Evolutionary conservation across 257 asterid species (phyloP).

Genomic region (Vinca minor): DNA sequence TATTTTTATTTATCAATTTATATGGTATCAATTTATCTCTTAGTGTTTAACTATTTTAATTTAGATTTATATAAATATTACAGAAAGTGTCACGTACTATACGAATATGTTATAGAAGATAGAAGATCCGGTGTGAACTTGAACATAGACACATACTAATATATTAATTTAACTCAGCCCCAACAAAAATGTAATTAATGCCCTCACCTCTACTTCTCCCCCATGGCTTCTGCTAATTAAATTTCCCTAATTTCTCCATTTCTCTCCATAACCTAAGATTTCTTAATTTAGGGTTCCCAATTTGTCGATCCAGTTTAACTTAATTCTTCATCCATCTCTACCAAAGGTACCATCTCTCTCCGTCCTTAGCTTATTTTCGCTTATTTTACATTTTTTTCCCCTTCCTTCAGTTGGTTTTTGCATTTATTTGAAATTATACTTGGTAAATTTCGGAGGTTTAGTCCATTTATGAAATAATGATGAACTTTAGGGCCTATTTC

Average conservation of each 20-base stretch:
- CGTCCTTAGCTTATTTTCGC: not conserved
- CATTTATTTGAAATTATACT: not conserved
- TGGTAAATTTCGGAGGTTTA: not conserved
- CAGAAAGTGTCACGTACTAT: no score
- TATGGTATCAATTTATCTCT: no score
- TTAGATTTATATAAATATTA: no score
- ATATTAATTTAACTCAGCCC: no score
- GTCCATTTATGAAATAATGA: not conserved
- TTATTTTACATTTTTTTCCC: not conserved
- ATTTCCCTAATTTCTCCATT: slow-evolving; percentile 9
- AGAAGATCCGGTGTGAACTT: no score
- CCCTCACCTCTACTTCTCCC: not conserved
- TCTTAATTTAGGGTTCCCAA: slow-evolving; percentile 2
- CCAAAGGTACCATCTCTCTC: not conserved
- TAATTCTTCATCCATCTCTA: not conserved
- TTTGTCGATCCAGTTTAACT: no score
- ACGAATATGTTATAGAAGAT: no score
- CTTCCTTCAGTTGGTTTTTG: not conserved
- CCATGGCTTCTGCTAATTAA: not conserved
- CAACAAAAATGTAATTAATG: no score
- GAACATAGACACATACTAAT: no score
- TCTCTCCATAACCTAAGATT: not conserved
- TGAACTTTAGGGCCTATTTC: not conserved
- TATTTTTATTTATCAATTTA: no score
- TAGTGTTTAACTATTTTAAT: no score